Conservation (phyloP, 2,329 filamentous ascomycete genomes). For the Helicocarpus griseus region DNA sequence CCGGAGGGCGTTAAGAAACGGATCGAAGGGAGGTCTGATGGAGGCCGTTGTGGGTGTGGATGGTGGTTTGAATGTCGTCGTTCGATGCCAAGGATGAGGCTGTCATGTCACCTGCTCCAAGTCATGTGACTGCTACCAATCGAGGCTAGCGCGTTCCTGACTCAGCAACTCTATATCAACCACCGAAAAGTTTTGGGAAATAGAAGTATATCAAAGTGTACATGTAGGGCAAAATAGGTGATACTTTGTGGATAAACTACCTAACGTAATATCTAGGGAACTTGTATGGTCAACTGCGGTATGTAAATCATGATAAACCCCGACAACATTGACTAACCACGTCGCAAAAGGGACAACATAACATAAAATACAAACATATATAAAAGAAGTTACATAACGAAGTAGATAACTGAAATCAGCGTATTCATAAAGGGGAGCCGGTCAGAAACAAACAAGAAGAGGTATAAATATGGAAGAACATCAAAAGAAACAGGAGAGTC, state of each 20-base stretch:
- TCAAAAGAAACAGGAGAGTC: not conserved
- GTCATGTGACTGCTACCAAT: slow-evolving; percentile 21
- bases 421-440: not conserved
- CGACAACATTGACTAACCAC: too few relatives aligned
- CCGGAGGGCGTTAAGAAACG: not conserved
- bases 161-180: not conserved
- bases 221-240: too few relatives aligned
- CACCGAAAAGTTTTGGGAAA: too few relatives aligned
- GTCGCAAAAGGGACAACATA: not conserved
- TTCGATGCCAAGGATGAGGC: slow-evolving; percentile 27
- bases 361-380: slow-evolving; percentile 2
- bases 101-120: slow-evolving; percentile 11
- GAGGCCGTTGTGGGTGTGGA: not conserved
- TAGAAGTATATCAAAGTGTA: too few relatives aligned
- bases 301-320: too few relatives aligned
- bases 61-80: slow-evolving; percentile 4
- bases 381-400: not conserved
- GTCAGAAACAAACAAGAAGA: not conserved
- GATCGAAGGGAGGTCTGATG: not conserved
- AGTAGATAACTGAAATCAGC: not conserved
- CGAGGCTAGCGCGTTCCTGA: slow-evolving; percentile 6
- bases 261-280: too few relatives aligned
- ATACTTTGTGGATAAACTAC: too few relatives aligned
- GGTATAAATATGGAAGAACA: not conserved
- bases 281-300: too few relatives aligned